These are phyloP conservation scores for Mycosphaerella sp. DNA, from an alignment of 2,329 filamentous ascomycete genomes.

Conservation along the genomic window DNA sequence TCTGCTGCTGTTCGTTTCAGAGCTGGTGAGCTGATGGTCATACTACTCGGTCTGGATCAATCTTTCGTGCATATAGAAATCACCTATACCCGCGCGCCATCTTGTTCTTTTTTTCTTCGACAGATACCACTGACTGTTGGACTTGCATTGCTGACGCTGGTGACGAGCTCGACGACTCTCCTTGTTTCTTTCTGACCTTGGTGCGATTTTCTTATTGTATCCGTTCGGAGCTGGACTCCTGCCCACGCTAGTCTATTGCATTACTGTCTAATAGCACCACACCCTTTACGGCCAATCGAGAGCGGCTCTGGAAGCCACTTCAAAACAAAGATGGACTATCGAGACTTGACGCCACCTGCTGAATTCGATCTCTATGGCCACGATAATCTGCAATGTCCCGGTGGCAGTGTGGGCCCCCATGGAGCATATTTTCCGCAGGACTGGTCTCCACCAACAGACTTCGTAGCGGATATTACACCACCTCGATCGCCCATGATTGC, in stretches of 20 bases:
- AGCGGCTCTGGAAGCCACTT: constrained; percentile 19
- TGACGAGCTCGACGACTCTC: constrained; percentile 38
- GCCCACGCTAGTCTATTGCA: constrained; percentile 14
- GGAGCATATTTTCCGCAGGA: constrained; percentile 25
- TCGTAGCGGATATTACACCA: constrained; percentile 30
- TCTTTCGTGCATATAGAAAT: constrained; percentile 25
- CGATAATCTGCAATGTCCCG: constrained; percentile 26
- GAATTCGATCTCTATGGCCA: constrained; percentile 28
- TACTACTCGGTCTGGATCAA: constrained; percentile 19
- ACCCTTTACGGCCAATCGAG: constrained; percentile 7
- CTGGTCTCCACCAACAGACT: constrained; percentile 30
- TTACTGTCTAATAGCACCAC: constrained; percentile 25
- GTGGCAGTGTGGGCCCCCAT: constrained; percentile 30
- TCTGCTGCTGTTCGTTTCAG: constrained; percentile 27
- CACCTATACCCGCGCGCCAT: constrained; percentile 13
- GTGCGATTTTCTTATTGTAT: constrained; percentile 32
- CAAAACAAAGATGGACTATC: constrained; percentile 37
- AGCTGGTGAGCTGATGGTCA: constrained; percentile 14
- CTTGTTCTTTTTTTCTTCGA: constrained; percentile 15
- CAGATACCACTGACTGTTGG: constrained; percentile 24
- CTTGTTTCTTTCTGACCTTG: constrained; percentile 35
- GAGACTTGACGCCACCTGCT: constrained; percentile 42
- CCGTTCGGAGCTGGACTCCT: constrained; percentile 42
- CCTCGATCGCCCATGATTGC: constrained; percentile 27
- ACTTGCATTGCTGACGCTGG: constrained; percentile 18